Evolutionary conservation across 139 green algal genomes (phyloP).

Genomic region (Chlorella sp.): DNA sequence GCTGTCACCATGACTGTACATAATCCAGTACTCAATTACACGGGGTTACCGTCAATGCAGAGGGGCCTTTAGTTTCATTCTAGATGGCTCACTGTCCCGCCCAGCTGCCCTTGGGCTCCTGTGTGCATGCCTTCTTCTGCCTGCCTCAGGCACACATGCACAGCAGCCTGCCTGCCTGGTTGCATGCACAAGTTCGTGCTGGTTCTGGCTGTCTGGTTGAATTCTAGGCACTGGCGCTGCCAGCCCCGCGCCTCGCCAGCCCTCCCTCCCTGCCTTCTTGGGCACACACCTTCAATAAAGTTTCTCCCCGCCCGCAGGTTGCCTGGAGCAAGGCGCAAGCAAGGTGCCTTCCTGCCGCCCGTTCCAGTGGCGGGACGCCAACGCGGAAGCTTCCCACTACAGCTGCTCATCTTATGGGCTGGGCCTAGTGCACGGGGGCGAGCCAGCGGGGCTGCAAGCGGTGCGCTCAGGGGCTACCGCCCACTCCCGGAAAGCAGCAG

Average conservation of each 20-base stretch:
- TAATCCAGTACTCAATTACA: too few relatives aligned
- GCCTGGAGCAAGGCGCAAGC: background rate
- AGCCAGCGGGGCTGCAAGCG: background rate
- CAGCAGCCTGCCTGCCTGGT: background rate
- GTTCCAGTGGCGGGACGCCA: background rate
- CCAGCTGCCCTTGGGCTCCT: too few relatives aligned
- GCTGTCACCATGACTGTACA: too few relatives aligned
- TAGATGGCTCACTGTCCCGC: background rate
- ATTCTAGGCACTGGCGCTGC: background rate
- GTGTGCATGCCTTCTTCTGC: background rate
- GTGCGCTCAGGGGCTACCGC: background rate
- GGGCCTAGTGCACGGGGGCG: constrained; percentile 14
- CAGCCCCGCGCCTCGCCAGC: background rate
- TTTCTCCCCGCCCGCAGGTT: background rate
- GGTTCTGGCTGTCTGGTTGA: background rate
- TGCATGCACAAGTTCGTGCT: background rate
- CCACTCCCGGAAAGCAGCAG: background rate
- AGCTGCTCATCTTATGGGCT: background rate
- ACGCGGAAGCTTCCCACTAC: constrained; percentile 2
- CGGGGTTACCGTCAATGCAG: too few relatives aligned
- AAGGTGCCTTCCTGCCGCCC: constrained; percentile 6
- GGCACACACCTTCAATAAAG: too few relatives aligned
- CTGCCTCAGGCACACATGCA: too few relatives aligned
- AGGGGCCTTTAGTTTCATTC: background rate
- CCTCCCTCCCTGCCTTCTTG: background rate